A percentile compares a stretch with the other conserved stretches of the same genome.
Evolutionary conservation across 2,329 filamentous ascomycete genomes (phyloP).

Genomic region (Cephalotrichum gorgonifer): DNA sequence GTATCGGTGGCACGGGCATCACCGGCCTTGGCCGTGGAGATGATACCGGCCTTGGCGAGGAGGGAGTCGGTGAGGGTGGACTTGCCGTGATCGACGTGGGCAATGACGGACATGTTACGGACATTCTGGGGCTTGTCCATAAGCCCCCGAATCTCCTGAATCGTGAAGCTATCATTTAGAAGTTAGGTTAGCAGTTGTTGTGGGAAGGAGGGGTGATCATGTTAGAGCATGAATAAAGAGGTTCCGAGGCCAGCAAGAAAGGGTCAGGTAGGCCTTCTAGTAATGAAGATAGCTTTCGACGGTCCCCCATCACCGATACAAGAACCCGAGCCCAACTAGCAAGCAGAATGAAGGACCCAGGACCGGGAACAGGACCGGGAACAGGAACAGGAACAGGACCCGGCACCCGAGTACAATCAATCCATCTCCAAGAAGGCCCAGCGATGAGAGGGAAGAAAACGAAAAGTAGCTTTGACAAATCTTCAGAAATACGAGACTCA

Average conservation of each 20-base stretch:
- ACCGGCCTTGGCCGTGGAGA: constrained; percentile 94
- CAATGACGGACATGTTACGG: constrained; percentile 99
- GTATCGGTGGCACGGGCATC: constrained; percentile 95
- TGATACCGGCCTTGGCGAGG: constrained; percentile 98
- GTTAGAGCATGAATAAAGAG: constrained; percentile 28
- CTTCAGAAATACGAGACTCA: constrained; percentile 60
- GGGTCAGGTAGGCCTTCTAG: too few relatives aligned
- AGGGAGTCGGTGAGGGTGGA: constrained; percentile 99
- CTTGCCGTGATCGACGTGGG: constrained; percentile 99
- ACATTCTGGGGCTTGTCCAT: constrained; percentile 73
- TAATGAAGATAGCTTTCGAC: too few relatives aligned
- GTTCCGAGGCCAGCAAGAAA: too few relatives aligned
- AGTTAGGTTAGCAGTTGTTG: background rate
- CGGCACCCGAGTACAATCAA: background rate
- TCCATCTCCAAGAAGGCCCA: background rate
- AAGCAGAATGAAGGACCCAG: too few relatives aligned
- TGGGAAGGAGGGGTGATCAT: constrained; percentile 18
- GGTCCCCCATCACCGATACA: too few relatives aligned
- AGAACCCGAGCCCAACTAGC: too few relatives aligned
- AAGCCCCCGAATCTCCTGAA: constrained; percentile 76
- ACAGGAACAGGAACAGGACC: too few relatives aligned
- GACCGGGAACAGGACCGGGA: too few relatives aligned
- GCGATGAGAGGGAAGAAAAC: constrained; percentile 5
- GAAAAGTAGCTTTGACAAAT: too few relatives aligned
- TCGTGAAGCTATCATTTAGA: constrained; percentile 69